Base-by-base conservation (phyloP, 768 basidiomycete species). In the Rhizopogon vesiculosus region DNA sequence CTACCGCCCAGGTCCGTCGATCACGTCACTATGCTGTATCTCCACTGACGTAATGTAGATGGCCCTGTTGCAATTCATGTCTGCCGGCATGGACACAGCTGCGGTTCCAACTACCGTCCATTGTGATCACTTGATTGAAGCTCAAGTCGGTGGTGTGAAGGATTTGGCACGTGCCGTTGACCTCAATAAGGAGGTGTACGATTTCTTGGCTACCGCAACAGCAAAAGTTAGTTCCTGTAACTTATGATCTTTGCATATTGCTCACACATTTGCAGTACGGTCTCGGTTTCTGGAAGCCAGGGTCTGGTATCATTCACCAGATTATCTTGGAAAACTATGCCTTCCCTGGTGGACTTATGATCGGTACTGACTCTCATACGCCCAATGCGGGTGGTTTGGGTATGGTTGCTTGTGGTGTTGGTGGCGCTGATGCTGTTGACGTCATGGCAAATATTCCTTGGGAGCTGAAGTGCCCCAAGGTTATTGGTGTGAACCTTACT, bases 51-150 rank as follows among this genome's bases (percentile, higher is more conserved):
- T 72, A 61, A 69, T 55, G 0, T 71, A 98, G 92, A 99, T 99
- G 97, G 97, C 97, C 18, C 84, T 99, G 55, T 82, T 99, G 62
- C 97, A 99, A 81, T 99, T 99, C 84, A 99, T 99, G 97, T 98
- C 97, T 51, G 94, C 97, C 16, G 96, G 96, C 60, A 94, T 99
- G 83, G 92, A 92, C 70, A 96, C 93, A 45, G 93, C 92, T 41
- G 96, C 96, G 45, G 95, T 98, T 60, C 96, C 96, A 35, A 96
- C 96, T 61, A 96, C 97, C 60, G 97, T 99, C 44, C 96, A 99
- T 80, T 98, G 95, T 70, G 96, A 99, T 77, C 96, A 99, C 76
- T 82, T 99, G 69, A 98, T 99, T 67, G 93, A 98, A 78, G 96
- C 96, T 41, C 96, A 98, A 70, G 71, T 94, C 52, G 95, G 94